Base-by-base conservation (phyloP, 345 rosid species). In the Hirschfeldia incana region DNA sequence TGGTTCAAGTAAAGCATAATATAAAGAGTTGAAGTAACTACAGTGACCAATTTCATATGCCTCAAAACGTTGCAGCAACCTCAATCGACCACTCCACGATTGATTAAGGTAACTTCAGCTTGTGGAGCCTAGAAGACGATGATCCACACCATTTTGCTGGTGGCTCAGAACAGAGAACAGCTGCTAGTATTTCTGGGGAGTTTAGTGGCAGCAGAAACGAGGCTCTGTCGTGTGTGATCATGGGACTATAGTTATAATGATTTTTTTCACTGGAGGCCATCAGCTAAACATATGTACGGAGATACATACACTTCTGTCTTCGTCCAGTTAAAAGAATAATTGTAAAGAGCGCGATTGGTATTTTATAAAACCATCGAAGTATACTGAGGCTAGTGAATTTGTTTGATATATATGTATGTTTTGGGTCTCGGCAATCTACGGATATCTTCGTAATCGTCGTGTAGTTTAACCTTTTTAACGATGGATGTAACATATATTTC, bases 71-170 rank as follows among this genome's bases (percentile, higher is more conserved):
- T 33, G 58, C 72, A 55, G 72, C 78, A 30, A 83, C 82, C 70
- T 77, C 76, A 33, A 72, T 73, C 0, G 84, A 77, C 69, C 72
- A 76, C 30, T 67, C 70, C 21, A 34, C 78, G 78, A 69, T 72
- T 2, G 65, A 73, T 67, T 88, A 91, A 73, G 83, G 80, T 57
- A 13, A 70, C 59, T 68, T 88, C 4, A 86, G 84, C 55, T 74
- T 87, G 46, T 87, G 90, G 92, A 85, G 85, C 68, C 74, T 80
- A n/a, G 90, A 87, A 39, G 85, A 84, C 34, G 63, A 17, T 9
- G 44, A 33, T 6, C 67, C 55, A 42, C 75, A 73, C 9, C n/a
- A 77, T 79, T 72, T 39, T 13, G 53, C 17, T 62, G 64, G 82
- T 70, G 49, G 70, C n/a, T 27, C 33, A 28, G 73, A 51, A 30